Evolutionary conservation across 768 basidiomycete genomes (phyloP).

Genomic region (Auricularia sp.): DNA sequence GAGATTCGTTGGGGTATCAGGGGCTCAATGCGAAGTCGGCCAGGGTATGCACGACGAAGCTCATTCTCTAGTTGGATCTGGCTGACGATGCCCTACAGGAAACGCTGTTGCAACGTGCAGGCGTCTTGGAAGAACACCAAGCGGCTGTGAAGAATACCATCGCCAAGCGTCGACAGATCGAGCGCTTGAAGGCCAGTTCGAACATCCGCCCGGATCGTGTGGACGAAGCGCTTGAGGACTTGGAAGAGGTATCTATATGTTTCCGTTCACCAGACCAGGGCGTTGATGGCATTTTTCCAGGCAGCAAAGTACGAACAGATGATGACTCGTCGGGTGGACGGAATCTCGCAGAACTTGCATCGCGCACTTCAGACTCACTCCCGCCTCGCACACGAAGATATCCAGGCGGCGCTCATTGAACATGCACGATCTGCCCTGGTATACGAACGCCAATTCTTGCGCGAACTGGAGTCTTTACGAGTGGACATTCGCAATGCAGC

Average conservation of each 20-base stretch:
- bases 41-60: slow-evolving; percentile 32
- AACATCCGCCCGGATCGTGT: slow-evolving; percentile 80
- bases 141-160: slow-evolving; percentile 87
- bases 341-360: slow-evolving; percentile 90
- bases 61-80: neutral
- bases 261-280: neutral
- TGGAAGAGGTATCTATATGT: slow-evolving; percentile 61
- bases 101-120: slow-evolving; percentile 79
- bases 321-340: slow-evolving; percentile 75
- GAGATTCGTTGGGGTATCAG: slow-evolving; percentile 95
- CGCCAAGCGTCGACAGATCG: slow-evolving; percentile 85
- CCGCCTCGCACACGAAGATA: slow-evolving; percentile 79
- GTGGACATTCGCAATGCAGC: slow-evolving; percentile 63
- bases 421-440: slow-evolving; percentile 86
- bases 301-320: slow-evolving; percentile 84
- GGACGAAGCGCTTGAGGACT: slow-evolving; percentile 84
- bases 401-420: slow-evolving; percentile 82
- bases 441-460: slow-evolving; percentile 81
- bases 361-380: slow-evolving; percentile 77
- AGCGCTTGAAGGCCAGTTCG: slow-evolving; percentile 74
- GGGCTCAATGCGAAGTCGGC: slow-evolving; percentile 94
- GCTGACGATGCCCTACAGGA: slow-evolving; percentile 29
- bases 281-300: slow-evolving; percentile 29
- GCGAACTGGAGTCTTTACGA: slow-evolving; percentile 77
- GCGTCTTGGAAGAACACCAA: slow-evolving; percentile 90